A percentile compares a stretch with the other conserved stretches of the same genome.
These are phyloP conservation scores for Xylariaceae sp. DNA, from an alignment of 2,329 filamentous ascomycete species.

Conservation along the genomic window DNA sequence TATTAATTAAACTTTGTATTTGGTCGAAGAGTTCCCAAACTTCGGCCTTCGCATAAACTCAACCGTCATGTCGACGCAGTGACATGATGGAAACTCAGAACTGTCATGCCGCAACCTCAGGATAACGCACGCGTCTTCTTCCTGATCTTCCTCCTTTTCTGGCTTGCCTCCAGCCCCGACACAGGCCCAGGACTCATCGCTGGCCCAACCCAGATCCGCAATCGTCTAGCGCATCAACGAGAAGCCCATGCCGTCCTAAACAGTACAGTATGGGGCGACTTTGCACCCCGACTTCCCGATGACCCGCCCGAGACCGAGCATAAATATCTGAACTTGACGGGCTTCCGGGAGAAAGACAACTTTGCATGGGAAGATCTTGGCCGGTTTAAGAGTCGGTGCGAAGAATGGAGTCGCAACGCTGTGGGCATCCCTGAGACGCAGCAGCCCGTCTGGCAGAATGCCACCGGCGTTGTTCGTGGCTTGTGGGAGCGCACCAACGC, in stretches of 20 bases:
- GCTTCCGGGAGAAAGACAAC: conserved; percentile 74
- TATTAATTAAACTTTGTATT: background rate
- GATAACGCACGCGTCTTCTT: conserved; percentile 54
- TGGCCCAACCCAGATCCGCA: conserved; percentile 50
- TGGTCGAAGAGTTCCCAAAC: conserved; percentile 8
- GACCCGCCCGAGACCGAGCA: conserved; percentile 40
- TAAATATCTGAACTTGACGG: conserved; percentile 74
- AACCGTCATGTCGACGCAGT: conserved; percentile 28
- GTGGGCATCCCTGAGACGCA: conserved; percentile 50
- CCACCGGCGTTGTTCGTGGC: conserved; percentile 79
- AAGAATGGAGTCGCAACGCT: conserved; percentile 64
- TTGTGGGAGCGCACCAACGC: conserved; percentile 70
- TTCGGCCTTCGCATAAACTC: conserved; percentile 20
- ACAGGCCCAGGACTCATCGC: conserved; percentile 50
- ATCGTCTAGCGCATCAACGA: conserved; percentile 59
- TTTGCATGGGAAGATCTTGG: conserved; percentile 80
- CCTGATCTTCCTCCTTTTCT: conserved; percentile 53
- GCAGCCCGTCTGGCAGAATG: conserved; percentile 73
- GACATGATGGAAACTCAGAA: conserved; percentile 37
- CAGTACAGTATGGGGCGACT: conserved; percentile 65
- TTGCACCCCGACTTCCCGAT: conserved; percentile 51
- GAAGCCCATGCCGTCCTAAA: conserved; percentile 62
- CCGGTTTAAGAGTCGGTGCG: conserved; percentile 69
- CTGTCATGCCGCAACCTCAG: conserved; percentile 55
- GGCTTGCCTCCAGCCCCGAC: conserved; percentile 52